A percentile compares a stretch with the other conserved stretches of the same genome.
phyloP scores from a whole-genome alignment of 805 yeast genomes.

The Metschnikowia shivogae region DNA sequence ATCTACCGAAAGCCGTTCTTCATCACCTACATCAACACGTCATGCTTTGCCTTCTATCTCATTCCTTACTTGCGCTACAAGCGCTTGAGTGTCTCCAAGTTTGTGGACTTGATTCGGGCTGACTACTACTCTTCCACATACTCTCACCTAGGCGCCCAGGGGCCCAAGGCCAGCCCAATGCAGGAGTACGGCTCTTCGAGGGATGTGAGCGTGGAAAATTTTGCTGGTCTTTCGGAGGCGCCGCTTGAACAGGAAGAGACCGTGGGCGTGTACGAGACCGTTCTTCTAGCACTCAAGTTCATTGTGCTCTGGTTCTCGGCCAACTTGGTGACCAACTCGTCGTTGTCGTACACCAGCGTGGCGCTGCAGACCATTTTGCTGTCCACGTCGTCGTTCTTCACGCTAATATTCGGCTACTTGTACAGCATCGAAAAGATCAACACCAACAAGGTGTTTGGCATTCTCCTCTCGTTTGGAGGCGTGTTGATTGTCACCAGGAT shows the following conservation, averaged over 20 bases:
- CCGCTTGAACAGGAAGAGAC: slow-evolving; percentile 24
- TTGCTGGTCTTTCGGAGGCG: not conserved
- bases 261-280: slow-evolving; percentile 53
- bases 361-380: slow-evolving; percentile 92
- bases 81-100: slow-evolving; percentile 20
- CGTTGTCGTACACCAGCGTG: slow-evolving; percentile 83
- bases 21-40: slow-evolving; percentile 88
- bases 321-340: slow-evolving; percentile 79
- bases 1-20: slow-evolving; percentile 84
- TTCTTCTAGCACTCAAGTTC: slow-evolving; percentile 72
- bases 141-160: not conserved
- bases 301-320: slow-evolving; percentile 88
- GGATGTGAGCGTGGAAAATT: slow-evolving; percentile 7
- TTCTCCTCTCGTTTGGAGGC: slow-evolving; percentile 70
- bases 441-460: slow-evolving; percentile 60
- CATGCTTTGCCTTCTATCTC: slow-evolving; percentile 75
- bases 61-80: slow-evolving; percentile 49
- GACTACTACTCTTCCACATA: slow-evolving; percentile 19
- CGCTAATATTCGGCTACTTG: slow-evolving; percentile 73
- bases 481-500: slow-evolving; percentile 72
- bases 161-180: slow-evolving; percentile 3
- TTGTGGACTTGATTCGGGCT: slow-evolving; percentile 19
- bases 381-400: slow-evolving; percentile 90
- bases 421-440: slow-evolving; percentile 69
- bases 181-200: slow-evolving; percentile 13